Evolutionary conservation across 148 eudicot species (phyloP), one percentile per base, ranked within the genome.

Genomic region (Rhododendron molle): DNA sequence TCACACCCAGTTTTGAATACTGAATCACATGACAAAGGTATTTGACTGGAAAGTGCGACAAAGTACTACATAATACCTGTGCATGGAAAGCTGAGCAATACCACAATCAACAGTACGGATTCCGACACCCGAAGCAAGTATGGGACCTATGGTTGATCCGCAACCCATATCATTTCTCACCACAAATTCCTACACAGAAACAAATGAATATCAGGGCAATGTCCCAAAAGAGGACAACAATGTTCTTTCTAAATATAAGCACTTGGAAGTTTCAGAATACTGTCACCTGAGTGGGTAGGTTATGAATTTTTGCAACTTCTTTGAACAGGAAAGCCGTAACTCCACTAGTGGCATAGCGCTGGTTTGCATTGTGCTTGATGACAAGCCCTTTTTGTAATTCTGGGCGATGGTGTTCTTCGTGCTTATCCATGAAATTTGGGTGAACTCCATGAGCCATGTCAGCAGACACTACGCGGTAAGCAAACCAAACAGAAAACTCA

Each of bases 391-490:
- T 94, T 30, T 95, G 96, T 91, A 96, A 84, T 88, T 95, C 89
- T 23, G 99, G 99, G 43, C 96, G 93, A 90, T 96, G 99, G 86
- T 94, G 92, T 78, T 96, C 99, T 88, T 96, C 99, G 60, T 96
- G 99, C 90, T 95, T 95, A 82, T 96, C 99, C 83, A 80, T 83
- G 84, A 90, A 95, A 89, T 96, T 96, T 79, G 99, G 99, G 88
- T 96, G 99, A 88, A 96, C 97, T 87, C 99, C 99, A 90, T 96
- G 99, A 87, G 99, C 99, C 99, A 96, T 96, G 86, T 96, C 99
- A 90, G 99, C 98, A 80, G 99, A 96, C 34, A 96, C 99, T 96
- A 83, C 87, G 65, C 26, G 43, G 54, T 38, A 34, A 83, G 36
- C 47, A 65, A 82, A 16, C 32, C 83, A 69, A 47, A 86, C 58